Evolutionary conservation across 106 monocot genomes (phyloP).

Genomic region (Phalaenopsis equestris): DNA sequence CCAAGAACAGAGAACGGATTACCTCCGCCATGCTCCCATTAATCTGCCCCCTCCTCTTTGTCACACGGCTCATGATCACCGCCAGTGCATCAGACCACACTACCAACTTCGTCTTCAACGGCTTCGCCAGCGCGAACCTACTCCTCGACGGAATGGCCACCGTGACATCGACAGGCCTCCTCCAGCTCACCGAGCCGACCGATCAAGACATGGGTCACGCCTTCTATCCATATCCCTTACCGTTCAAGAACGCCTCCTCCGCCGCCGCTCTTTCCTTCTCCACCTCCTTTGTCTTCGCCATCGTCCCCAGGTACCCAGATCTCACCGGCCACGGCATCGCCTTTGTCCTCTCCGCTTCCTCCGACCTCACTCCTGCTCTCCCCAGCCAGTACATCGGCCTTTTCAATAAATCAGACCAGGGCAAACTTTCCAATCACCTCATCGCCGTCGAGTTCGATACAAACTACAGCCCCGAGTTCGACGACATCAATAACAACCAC

Average conservation of each 20-base stretch:
- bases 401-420: constrained; percentile 24
- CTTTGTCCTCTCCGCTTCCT: constrained; percentile 52
- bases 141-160: constrained; percentile 11
- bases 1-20: no score
- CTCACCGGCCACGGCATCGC: constrained; percentile 88
- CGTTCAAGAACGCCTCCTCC: constrained; percentile 39
- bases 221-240: constrained; percentile 58
- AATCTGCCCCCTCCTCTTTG: neutral
- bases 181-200: constrained; percentile 30
- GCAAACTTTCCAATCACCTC: constrained; percentile 13
- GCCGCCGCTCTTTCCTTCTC: constrained; percentile 59
- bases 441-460: constrained; percentile 79
- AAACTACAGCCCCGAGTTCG: constrained; percentile 65
- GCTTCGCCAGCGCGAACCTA: constrained; percentile 19
- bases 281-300: constrained; percentile 80
- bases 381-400: constrained; percentile 71
- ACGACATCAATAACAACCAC: constrained; percentile 81
- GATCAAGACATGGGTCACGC: constrained; percentile 59
- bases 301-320: constrained; percentile 62
- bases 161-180: constrained; percentile 20
- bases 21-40: neutral
- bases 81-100: neutral
- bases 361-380: constrained; percentile 55
- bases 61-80: neutral
- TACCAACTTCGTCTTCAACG: constrained; percentile 29